These are phyloP conservation scores for Spathaspora arborariae DNA, from an alignment of 805 yeast species.

Conservation along the genomic window DNA sequence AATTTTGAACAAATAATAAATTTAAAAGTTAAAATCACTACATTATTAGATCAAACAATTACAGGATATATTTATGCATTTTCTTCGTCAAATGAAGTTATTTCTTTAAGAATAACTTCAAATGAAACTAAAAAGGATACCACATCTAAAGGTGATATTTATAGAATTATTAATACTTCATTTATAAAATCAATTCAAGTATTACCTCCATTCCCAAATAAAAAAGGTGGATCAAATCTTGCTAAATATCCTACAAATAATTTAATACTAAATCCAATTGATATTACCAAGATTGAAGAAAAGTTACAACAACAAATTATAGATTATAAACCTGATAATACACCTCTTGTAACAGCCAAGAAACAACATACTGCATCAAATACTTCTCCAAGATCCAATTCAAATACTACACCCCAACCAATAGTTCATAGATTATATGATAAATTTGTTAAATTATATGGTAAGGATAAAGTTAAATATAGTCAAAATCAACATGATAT, in stretches of 20 bases:
- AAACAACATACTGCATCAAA: neutral
- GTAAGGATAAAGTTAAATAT: constrained; percentile 25
- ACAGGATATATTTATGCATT: constrained; percentile 65
- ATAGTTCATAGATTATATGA: constrained; percentile 12
- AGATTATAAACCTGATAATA: neutral
- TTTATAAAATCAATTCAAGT: constrained; percentile 54
- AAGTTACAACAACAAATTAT: neutral
- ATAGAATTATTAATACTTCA: constrained; percentile 52
- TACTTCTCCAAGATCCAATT: neutral
- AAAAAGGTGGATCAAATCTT: constrained; percentile 13
- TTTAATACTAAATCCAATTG: constrained; percentile 1
- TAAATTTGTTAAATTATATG: constrained; percentile 16
- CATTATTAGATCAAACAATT: constrained; percentile 52
- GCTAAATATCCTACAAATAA: constrained; percentile 5
- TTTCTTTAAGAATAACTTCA: constrained; percentile 27
- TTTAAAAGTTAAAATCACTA: constrained; percentile 54
- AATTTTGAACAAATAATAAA: constrained; percentile 17
- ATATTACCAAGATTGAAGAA: constrained; percentile 3
- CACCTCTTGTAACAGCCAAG: neutral
- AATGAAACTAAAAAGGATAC: constrained; percentile 12
- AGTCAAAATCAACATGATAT: constrained; percentile 26
- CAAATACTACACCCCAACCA: neutral
- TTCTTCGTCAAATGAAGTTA: constrained; percentile 45
- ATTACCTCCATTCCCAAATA: constrained; percentile 26
- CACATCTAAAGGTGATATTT: constrained; percentile 19